Base-by-base conservation (phyloP, 108 stramenopile species). In the Nitzschia palea region DNA sequence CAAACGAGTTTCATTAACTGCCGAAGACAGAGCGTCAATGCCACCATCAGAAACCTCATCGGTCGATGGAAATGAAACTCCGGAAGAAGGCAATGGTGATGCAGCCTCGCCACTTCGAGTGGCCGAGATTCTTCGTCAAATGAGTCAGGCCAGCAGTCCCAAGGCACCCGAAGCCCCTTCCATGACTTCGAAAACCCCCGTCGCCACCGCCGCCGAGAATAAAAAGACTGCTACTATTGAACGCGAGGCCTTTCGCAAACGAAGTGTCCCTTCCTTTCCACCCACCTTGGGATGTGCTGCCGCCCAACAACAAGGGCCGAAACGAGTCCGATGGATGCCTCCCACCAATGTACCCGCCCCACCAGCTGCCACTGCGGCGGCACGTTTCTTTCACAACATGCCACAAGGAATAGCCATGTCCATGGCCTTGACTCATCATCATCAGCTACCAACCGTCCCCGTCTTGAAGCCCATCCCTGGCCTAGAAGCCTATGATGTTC, bases 41-140 rank as follows among this genome's bases (percentile, higher is more conserved):
- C 14, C 23, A 5, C 6, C 26, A 55, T 26, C 54, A 26, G 12
- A 23, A 9, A 5, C 17, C 5, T 55, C 54, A 5, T 5, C 23
- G 4, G 22, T 4, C 8, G 28, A 30, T 30, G 54, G 17, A 3
- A 5, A 8, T 32, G 54, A 42, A 14, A 9, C 40, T 42, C 14
- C 40, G 40, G 40, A 42, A 42, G 14, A 17, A 4, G 22, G 17
- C 3, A 20, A 28, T 31, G 27, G 4, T 8, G 54, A 31, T 8
- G 17, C 6, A 4, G 30, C 25, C 10, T 29, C 27, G 27, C 27
- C 54, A 29, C 27, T 29, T 4, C 12, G 4, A 30, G 59, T 60
- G 59, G 59, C 59, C 23, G 59, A 60, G 26, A 60, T 60, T 25
- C 37, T 60, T 2, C 37, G 37, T 42, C 59, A 60, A 26, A 9